These are phyloP conservation scores for Hygrocybe punicea DNA, from an alignment of 768 basidiomycete species.

Conservation along the genomic window DNA sequence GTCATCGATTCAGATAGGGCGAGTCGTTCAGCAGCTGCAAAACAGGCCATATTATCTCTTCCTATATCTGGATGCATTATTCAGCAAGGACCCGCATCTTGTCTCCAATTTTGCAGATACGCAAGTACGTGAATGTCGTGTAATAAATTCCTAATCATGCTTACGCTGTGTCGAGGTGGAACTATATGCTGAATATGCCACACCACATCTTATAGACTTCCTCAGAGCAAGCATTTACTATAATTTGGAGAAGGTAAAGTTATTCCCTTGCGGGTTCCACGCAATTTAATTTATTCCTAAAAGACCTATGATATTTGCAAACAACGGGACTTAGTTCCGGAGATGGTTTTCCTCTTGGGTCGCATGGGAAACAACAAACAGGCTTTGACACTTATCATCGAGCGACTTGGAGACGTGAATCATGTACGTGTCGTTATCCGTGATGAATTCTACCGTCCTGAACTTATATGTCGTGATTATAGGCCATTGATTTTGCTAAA, in stretches of 20 bases:
- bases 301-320: constrained; percentile 87
- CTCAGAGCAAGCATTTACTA: constrained; percentile 88
- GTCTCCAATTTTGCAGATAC: constrained; percentile 80
- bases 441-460: not conserved
- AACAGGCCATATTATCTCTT: constrained; percentile 78
- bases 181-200: constrained; percentile 87
- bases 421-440: constrained; percentile 47
- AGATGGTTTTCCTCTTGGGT: constrained; percentile 97
- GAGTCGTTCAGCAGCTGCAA: constrained; percentile 86
- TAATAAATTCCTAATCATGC: not conserved
- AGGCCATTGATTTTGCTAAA: constrained; percentile 98
- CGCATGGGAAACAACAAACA: constrained; percentile 98
- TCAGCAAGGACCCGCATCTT: constrained; percentile 79
- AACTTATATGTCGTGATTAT: not conserved
- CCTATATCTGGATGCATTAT: constrained; percentile 87
- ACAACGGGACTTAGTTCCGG: constrained; percentile 80
- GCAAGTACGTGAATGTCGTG: constrained; percentile 48
- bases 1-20: constrained; percentile 56
- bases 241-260: constrained; percentile 71
- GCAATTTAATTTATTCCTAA: constrained; percentile 3
- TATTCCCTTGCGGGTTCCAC: not conserved
- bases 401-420: constrained; percentile 88
- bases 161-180: constrained; percentile 54
- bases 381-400: constrained; percentile 91
- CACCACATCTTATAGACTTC: constrained; percentile 80